These are phyloP conservation scores for Angomonas deanei DNA, from an alignment of 208 protist genomes.

Conservation along the genomic window DNA sequence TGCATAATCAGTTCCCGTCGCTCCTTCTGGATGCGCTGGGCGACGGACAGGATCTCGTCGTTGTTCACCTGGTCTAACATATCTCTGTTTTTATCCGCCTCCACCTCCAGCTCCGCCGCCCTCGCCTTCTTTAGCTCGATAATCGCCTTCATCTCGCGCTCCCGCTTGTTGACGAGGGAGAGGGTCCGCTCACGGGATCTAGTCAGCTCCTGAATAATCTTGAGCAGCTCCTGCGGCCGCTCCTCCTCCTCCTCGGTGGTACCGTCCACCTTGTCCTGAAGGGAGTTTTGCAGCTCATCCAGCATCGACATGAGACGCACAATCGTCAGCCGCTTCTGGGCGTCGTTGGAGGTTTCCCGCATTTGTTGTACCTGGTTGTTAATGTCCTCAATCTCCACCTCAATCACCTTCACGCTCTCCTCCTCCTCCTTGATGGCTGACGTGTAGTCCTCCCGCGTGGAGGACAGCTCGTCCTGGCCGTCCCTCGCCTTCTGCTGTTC, in stretches of 20 bases:
- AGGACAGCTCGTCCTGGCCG: background rate
- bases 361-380: slow-evolving; percentile 32
- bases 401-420: slow-evolving; percentile 12
- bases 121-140: slow-evolving; percentile 75
- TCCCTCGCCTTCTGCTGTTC: slow-evolving; percentile 14
- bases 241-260: slow-evolving; percentile 39
- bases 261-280: slow-evolving; percentile 54
- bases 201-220: slow-evolving; percentile 69
- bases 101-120: slow-evolving; percentile 44
- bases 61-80: slow-evolving; percentile 44
- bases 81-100: slow-evolving; percentile 44
- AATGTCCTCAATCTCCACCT: slow-evolving; percentile 39
- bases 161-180: slow-evolving; percentile 51
- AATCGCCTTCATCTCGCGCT: slow-evolving; percentile 49
- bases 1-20: slow-evolving; percentile 48
- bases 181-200: slow-evolving; percentile 63
- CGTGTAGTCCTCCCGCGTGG: background rate
- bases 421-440: slow-evolving; percentile 9
- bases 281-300: slow-evolving; percentile 56
- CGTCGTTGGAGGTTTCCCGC: slow-evolving; percentile 27
- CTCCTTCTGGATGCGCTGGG: slow-evolving; percentile 65
- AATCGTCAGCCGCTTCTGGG: slow-evolving; percentile 53
- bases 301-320: slow-evolving; percentile 71
- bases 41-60: slow-evolving; percentile 28
- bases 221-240: slow-evolving; percentile 60